Conservation (phyloP, 805 yeast species). For the Yarrowia sp. region DNA sequence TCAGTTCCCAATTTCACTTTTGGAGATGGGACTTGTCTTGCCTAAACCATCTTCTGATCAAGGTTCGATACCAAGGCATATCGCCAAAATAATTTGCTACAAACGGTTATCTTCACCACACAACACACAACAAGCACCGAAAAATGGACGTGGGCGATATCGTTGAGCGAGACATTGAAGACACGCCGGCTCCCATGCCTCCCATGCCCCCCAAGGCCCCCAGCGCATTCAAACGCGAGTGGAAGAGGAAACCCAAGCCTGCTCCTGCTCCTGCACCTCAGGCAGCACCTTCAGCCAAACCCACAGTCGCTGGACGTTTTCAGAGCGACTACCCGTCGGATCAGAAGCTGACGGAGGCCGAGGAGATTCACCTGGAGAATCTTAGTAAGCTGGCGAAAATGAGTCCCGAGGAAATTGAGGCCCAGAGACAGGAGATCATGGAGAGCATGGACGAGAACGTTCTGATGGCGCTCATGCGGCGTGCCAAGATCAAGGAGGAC, state of each 20-base stretch:
- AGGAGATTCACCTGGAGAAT: slow-evolving; percentile 79
- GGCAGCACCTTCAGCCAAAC: slow-evolving; percentile 2
- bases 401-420: slow-evolving; percentile 68
- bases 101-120: background rate
- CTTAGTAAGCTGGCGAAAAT: slow-evolving; percentile 64
- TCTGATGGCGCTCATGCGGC: slow-evolving; percentile 53
- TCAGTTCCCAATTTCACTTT: no score
- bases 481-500: slow-evolving; percentile 58
- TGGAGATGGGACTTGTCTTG: background rate
- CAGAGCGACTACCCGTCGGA: slow-evolving; percentile 29
- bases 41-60: slow-evolving; percentile 14
- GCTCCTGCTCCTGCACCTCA: slow-evolving; percentile 14
- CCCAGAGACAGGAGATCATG: slow-evolving; percentile 71
- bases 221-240: slow-evolving; percentile 14
- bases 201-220: slow-evolving; percentile 38
- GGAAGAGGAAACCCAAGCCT: slow-evolving; percentile 28
- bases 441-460: slow-evolving; percentile 73
- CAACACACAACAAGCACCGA: background rate
- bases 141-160: slow-evolving; percentile 62
- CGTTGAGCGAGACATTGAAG: slow-evolving; percentile 55
- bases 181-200: slow-evolving; percentile 40
- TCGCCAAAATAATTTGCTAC: slow-evolving; percentile 25
- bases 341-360: slow-evolving; percentile 62
- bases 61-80: slow-evolving; percentile 27
- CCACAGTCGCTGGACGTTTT: slow-evolving; percentile 25